phyloP scores from a whole-genome alignment of 1,284 basidiomycete genomes.

The Agaricales sp. region DNA sequence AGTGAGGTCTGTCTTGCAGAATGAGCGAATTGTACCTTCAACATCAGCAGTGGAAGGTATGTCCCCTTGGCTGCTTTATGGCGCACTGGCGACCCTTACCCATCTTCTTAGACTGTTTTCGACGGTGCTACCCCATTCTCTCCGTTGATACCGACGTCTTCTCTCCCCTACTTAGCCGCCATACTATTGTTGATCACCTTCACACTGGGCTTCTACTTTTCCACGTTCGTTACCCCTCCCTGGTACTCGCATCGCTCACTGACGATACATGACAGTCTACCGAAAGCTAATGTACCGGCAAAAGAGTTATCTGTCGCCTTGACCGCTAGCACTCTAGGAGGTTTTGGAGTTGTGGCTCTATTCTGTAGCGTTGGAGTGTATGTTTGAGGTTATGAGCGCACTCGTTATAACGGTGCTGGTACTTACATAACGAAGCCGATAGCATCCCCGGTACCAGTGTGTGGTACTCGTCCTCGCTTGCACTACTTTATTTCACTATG shows the following conservation, averaged over 20 bases:
- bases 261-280: constrained; percentile 37
- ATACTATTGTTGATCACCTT: constrained; percentile 67
- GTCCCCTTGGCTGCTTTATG: constrained; percentile 18
- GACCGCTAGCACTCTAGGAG: constrained; percentile 68
- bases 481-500: too few relatives aligned
- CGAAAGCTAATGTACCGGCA: constrained; percentile 51
- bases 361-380: constrained; percentile 84
- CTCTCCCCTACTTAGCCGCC: constrained; percentile 69
- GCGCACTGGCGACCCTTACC: not conserved
- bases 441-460: too few relatives aligned
- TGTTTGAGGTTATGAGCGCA: constrained; percentile 46
- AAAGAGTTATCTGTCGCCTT: constrained; percentile 56
- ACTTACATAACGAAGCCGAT: too few relatives aligned
- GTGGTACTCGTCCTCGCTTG: too few relatives aligned
- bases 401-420: too few relatives aligned
- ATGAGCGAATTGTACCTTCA: constrained; percentile 6
- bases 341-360: constrained; percentile 78
- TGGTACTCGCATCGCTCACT: constrained; percentile 9
- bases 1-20: constrained; percentile 2
- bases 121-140: constrained; percentile 42
- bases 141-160: constrained; percentile 52
- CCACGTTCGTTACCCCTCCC: constrained; percentile 51
- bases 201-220: constrained; percentile 77
- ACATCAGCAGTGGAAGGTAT: constrained; percentile 25
- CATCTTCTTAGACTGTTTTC: not conserved